Percentiles rank a stretch among this genome's conserved stretches.
Conservation (phyloP, 495 filamentous ascomycete species). For the Hypoxylon lienhwacheense region DNA sequence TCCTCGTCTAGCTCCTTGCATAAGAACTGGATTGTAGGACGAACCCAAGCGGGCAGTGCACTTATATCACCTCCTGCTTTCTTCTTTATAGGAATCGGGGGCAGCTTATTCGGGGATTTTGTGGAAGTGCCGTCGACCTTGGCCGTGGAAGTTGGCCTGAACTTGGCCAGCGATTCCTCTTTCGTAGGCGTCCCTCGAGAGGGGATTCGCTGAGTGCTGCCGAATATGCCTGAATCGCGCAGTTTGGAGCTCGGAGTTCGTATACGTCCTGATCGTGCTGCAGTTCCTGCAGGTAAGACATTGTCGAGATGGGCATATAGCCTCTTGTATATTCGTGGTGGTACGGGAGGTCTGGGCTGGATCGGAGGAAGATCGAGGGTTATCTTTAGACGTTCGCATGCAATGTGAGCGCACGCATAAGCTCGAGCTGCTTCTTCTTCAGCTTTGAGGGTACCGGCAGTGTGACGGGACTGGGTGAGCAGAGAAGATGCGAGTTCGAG, state of each 20-base stretch:
- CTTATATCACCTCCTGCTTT: conserved; percentile 29
- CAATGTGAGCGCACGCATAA: conserved; percentile 89
- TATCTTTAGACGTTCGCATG: conserved; percentile 84
- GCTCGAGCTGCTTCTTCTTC: conserved; percentile 86
- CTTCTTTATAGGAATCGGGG: conserved; percentile 27
- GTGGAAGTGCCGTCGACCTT: conserved; percentile 25
- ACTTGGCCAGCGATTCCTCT: conserved; percentile 44
- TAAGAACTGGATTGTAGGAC: conserved; percentile 65
- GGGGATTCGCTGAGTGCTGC: conserved; percentile 29
- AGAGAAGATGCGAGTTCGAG: conserved; percentile 75
- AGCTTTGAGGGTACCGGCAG: conserved; percentile 74
- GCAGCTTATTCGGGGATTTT: conserved; percentile 31
- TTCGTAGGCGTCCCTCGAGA: conserved; percentile 35
- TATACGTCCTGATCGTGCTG: conserved; percentile 15
- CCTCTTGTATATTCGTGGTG: conserved; percentile 79
- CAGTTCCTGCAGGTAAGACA: conserved; percentile 54
- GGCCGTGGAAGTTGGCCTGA: conserved; percentile 24
- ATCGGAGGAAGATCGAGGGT: conserved; percentile 82
- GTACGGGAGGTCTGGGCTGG: conserved; percentile 77
- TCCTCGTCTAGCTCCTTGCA: conserved; percentile 49
- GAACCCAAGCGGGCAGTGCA: conserved; percentile 65
- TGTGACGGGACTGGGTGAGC: conserved; percentile 81
- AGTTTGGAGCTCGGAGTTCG: conserved; percentile 36
- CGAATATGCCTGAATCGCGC: conserved; percentile 30
- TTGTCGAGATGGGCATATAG: conserved; percentile 79